Base-by-base conservation (phyloP, 306 rosid species). In the Alnus glutinosa region DNA sequence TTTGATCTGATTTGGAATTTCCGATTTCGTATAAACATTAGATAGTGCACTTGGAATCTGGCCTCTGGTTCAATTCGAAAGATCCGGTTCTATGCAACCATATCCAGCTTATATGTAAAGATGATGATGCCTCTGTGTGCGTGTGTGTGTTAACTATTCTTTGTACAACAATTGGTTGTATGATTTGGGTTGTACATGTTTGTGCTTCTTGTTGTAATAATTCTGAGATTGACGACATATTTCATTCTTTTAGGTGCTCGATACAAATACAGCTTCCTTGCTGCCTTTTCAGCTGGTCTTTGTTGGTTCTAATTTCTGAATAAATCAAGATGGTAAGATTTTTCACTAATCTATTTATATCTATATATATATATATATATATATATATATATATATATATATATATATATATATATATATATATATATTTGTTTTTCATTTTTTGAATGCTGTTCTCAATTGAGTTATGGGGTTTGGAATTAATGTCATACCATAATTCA, bases 321-420 rank as follows among this genome's bases (percentile, higher is more conserved):
- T 54, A 32, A 61, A 54, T 50, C 83, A 85, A 75, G 85, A 85
- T 85, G 88, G 88, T 85, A 81, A 82, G 50, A 19, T 13, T 37
- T 59, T 69, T 9, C 2, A 1, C 30, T 4, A 46, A 71, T 55
- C 14, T n/a, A 6, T 58, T 8, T 48, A 15, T 82, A 34, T 23
- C 14, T 23, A 71, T 55, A 23, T n/a, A 6, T 58, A 8, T 48
- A 15, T 82, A 23, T 23, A 23, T 23, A 23, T 23, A 23, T 23
- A 23, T 23, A 23, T 23, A 34, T 23, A 19, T 23, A 71, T 55
- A 23, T n/a, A 6, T 58, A 8, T 48, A 15, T 82, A 23, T 23
- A 23, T 23, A 23, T 23, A 23, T 23, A 23, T 23, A 23, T 23
- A 23, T 23, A 23, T 23, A 23, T 23, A 23, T 23, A 23, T 23